These are phyloP conservation scores for Venustampulla echinocandica DNA, from an alignment of 495 filamentous ascomycete genomes.

Conservation along the genomic window DNA sequence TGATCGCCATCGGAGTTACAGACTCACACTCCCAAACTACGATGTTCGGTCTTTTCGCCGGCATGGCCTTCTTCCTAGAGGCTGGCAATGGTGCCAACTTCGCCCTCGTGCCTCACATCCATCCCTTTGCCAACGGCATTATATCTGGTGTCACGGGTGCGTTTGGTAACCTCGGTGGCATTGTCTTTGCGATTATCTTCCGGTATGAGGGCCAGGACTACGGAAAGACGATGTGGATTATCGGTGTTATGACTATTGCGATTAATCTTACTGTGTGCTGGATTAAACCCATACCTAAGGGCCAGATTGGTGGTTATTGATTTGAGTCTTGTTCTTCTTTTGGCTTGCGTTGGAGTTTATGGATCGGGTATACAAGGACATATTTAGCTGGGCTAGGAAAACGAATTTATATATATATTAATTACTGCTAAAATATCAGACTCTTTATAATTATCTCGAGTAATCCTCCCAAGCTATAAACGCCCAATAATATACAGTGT, in stretches of 20 bases:
- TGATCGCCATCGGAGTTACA: constrained; percentile 60
- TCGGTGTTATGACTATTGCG: constrained; percentile 64
- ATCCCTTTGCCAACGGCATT: constrained; percentile 52
- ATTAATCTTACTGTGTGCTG: constrained; percentile 60
- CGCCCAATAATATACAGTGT: no score
- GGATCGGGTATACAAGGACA: no score
- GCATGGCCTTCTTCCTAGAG: constrained; percentile 73
- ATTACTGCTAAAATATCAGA: no score
- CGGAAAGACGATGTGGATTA: constrained; percentile 66
- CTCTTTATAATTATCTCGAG: no score
- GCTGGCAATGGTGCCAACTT: constrained; percentile 82
- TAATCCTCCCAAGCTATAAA: no score
- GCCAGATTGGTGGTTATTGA: constrained; percentile 55
- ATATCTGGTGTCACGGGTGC: constrained; percentile 72
- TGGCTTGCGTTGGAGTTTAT: no score
- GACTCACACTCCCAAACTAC: constrained; percentile 49
- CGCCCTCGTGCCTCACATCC: constrained; percentile 74
- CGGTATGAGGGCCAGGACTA: constrained; percentile 63
- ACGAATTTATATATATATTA: no score
- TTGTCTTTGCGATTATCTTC: constrained; percentile 81
- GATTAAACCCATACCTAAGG: constrained; percentile 63
- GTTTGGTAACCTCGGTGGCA: constrained; percentile 74
- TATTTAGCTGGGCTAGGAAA: no score
- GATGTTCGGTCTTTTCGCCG: constrained; percentile 70
- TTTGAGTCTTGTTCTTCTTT: background rate